Percentiles rank a stretch among this genome's conserved stretches.
These are phyloP conservation scores for Kwoniella sp. DNA, from an alignment of 768 basidiomycete species.

Conservation along the genomic window DNA sequence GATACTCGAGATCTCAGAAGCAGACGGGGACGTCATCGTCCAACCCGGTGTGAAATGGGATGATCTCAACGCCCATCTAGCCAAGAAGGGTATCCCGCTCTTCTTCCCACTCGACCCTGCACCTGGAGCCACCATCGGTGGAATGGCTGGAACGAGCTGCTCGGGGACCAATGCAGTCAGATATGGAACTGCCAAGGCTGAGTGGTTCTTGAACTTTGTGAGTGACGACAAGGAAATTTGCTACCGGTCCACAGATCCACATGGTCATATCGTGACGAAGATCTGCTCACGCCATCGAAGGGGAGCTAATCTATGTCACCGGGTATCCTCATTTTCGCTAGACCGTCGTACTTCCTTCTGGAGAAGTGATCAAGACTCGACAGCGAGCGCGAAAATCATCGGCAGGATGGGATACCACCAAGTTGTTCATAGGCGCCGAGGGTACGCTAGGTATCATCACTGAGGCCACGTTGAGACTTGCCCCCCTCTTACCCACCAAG, in stretches of 20 bases:
- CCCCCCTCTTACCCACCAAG: conserved; percentile 76
- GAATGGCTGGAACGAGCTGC: conserved; percentile 86
- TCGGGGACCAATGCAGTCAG: conserved; percentile 71
- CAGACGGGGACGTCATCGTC: conserved; percentile 55
- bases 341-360: conserved; percentile 86
- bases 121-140: conserved; percentile 81
- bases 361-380: conserved; percentile 88
- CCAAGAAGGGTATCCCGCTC: conserved; percentile 70
- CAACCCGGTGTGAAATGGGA: conserved; percentile 55
- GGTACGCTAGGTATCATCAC: conserved; percentile 89
- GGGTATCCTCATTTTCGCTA: conserved; percentile 44
- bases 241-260: too few species aligned
- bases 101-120: conserved; percentile 79
- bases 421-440: conserved; percentile 86
- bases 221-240: conserved; percentile 51
- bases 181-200: conserved; percentile 83
- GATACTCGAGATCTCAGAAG: conserved; percentile 61
- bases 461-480: conserved; percentile 80
- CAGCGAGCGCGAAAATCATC: conserved; percentile 66
- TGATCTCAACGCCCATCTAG: conserved; percentile 59
- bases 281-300: too few species aligned
- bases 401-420: conserved; percentile 83
- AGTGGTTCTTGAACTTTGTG: conserved; percentile 83
- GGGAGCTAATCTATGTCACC: too few species aligned
- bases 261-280: too few species aligned